Conservation (phyloP, 495 filamentous ascomycete genomes). For the Neurospora sp. region DNA sequence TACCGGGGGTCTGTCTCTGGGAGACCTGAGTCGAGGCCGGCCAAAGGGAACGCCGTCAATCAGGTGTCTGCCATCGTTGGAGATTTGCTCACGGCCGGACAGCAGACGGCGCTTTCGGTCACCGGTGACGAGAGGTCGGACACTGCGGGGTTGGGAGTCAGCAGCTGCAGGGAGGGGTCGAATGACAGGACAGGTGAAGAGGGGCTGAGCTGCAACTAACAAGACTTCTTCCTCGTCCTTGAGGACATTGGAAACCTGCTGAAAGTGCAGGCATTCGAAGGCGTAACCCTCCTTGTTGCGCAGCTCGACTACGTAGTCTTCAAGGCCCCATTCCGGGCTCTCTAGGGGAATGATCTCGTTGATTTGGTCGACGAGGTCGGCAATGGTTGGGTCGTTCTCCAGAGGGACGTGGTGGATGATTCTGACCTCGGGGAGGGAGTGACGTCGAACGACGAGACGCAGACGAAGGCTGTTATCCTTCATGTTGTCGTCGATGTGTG, state of each 20-base stretch:
- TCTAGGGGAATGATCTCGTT: slow-evolving; percentile 81
- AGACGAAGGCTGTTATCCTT: slow-evolving; percentile 53
- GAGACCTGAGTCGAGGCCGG: slow-evolving; percentile 51
- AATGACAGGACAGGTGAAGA: slow-evolving; percentile 1
- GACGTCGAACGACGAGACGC: slow-evolving; percentile 69
- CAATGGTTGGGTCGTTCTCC: slow-evolving; percentile 53
- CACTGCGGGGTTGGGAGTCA: slow-evolving; percentile 37
- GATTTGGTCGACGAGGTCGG: slow-evolving; percentile 73
- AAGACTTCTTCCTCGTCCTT: slow-evolving; percentile 78
- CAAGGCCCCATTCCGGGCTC: slow-evolving; percentile 72
- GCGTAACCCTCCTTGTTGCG: slow-evolving; percentile 40
- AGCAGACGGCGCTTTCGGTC: slow-evolving; percentile 67
- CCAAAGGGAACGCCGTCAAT: slow-evolving; percentile 89
- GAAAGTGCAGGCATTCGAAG: slow-evolving; percentile 88
- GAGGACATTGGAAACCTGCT: slow-evolving; percentile 56
- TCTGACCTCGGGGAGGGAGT: slow-evolving; percentile 64
- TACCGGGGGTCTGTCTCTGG: slow-evolving; percentile 53
- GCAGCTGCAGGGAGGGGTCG: slow-evolving; percentile 1
- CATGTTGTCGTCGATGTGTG: slow-evolving; percentile 11
- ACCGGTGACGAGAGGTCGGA: slow-evolving; percentile 65
- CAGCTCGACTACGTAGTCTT: slow-evolving; percentile 87
- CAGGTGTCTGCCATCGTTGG: slow-evolving; percentile 67
- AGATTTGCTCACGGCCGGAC: slow-evolving; percentile 77
- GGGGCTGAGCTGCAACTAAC: slow-evolving; percentile 34
- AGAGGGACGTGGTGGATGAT: slow-evolving; percentile 62